These are phyloP conservation scores for Nemania sp. DNA, from an alignment of 2,329 filamentous ascomycete species.

Conservation along the genomic window DNA sequence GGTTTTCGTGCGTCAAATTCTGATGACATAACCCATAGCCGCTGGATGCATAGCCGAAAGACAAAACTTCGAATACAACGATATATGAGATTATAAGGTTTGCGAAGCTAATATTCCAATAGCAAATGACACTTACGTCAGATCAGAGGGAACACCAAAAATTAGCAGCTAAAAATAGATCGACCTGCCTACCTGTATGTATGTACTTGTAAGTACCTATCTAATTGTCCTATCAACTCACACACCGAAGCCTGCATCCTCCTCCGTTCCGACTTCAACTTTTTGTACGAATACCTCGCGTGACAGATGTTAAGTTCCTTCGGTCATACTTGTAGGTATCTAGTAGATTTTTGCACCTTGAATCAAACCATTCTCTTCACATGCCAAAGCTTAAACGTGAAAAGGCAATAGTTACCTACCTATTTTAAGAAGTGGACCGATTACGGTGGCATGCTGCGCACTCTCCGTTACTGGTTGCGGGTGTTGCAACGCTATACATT, in stretches of 20 bases:
- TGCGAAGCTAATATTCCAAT: conserved; percentile 9
- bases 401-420: background rate
- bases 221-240: conserved; percentile 11
- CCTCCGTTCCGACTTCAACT: too few species aligned
- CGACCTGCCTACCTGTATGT: too few species aligned
- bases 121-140: background rate
- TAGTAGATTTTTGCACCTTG: background rate
- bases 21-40: too few species aligned
- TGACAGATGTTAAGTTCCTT: too few species aligned
- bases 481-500: conserved; percentile 27
- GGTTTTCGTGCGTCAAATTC: background rate
- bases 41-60: too few species aligned
- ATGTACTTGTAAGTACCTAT: too few species aligned
- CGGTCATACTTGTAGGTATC: too few species aligned
- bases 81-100: background rate
- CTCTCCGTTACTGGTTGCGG: conserved; percentile 14
- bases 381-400: background rate
- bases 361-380: background rate
- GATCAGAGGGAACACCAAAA: background rate
- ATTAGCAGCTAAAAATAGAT: conserved; percentile 26
- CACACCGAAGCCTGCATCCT: background rate
- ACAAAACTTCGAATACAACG: background rate
- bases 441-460: conserved; percentile 4
- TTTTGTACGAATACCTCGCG: too few species aligned
- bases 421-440: conserved; percentile 22